A percentile compares a stretch with the other conserved stretches of the same genome.
Conservation (phyloP, 495 filamentous ascomycete genomes). For the Annulohypoxylon stygium region DNA sequence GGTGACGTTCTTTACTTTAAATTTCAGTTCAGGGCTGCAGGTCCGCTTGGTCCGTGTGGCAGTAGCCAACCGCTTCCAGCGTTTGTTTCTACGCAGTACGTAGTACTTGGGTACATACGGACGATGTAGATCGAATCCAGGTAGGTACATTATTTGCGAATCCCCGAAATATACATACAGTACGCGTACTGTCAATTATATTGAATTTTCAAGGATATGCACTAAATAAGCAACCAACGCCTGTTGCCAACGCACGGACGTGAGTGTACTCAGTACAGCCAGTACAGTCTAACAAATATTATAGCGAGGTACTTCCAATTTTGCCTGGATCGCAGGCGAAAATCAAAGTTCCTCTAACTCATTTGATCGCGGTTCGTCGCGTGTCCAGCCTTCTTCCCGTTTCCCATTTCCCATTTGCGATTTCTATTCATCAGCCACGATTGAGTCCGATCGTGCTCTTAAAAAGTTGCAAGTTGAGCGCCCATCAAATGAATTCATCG, state of each 20-base stretch:
- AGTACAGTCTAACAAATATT: constrained; percentile 1
- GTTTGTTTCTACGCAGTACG: constrained; percentile 6
- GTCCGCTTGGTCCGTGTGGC: constrained; percentile 31
- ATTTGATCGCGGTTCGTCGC: constrained; percentile 49
- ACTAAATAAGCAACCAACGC: background rate
- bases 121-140: constrained; percentile 1
- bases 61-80: background rate
- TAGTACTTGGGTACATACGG: background rate
- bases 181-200: background rate
- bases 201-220: background rate
- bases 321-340: constrained; percentile 23
- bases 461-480: constrained; percentile 45
- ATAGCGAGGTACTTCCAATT: constrained; percentile 41
- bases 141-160: background rate
- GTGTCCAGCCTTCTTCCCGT: constrained; percentile 41
- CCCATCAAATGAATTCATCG: constrained; percentile 33
- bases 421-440: constrained; percentile 39
- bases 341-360: constrained; percentile 38
- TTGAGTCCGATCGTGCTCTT: constrained; percentile 17
- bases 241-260: constrained; percentile 30
- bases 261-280: too few species aligned
- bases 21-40: constrained; percentile 37
- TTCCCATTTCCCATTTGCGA: constrained; percentile 19
- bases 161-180: background rate
- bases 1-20: constrained; percentile 44